Percentiles rank a stretch among this genome's conserved stretches.
These are phyloP conservation scores for Ampelomyces quisqualis DNA, from an alignment of 2,329 filamentous ascomycete species.

Conservation along the genomic window DNA sequence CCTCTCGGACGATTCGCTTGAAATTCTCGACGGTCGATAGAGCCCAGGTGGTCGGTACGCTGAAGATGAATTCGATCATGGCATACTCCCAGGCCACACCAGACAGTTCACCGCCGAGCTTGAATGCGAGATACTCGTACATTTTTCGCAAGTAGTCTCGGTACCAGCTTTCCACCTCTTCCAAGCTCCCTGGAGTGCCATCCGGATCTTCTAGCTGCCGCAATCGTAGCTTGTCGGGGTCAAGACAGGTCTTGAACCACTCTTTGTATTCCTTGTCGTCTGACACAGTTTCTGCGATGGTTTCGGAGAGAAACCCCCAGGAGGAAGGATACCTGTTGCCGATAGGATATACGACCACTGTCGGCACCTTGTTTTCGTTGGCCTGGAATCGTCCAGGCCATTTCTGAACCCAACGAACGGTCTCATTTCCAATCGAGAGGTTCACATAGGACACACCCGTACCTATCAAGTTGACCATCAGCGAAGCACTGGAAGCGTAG, in stretches of 20 bases:
- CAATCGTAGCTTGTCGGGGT: constrained; percentile 48
- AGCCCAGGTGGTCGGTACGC: constrained; percentile 60
- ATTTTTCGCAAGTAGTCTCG: constrained; percentile 54
- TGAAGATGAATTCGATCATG: constrained; percentile 57
- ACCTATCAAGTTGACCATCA: constrained; percentile 17
- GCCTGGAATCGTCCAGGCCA: constrained; percentile 57
- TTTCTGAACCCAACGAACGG: constrained; percentile 46
- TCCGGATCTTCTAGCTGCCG: constrained; percentile 49
- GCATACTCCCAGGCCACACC: constrained; percentile 45
- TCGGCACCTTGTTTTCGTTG: constrained; percentile 59
- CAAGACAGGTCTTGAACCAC: constrained; percentile 60
- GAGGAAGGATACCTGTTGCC: constrained; percentile 45
- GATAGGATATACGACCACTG: constrained; percentile 52
- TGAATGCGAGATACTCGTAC: constrained; percentile 52
- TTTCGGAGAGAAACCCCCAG: constrained; percentile 57
- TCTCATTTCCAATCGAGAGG: constrained; percentile 37
- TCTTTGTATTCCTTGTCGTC: constrained; percentile 50
- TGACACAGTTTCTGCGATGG: constrained; percentile 39
- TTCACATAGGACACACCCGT: constrained; percentile 45
- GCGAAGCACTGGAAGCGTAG: background rate
- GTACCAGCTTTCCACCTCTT: constrained; percentile 51
- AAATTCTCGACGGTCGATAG: constrained; percentile 56
- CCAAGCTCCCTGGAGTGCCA: constrained; percentile 46
- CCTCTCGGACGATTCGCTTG: constrained; percentile 49
- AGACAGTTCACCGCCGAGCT: constrained; percentile 38